Evolutionary conservation across 2,329 filamentous ascomycete species (phyloP).

Genomic region (Teratosphaeria epicoccoides): DNA sequence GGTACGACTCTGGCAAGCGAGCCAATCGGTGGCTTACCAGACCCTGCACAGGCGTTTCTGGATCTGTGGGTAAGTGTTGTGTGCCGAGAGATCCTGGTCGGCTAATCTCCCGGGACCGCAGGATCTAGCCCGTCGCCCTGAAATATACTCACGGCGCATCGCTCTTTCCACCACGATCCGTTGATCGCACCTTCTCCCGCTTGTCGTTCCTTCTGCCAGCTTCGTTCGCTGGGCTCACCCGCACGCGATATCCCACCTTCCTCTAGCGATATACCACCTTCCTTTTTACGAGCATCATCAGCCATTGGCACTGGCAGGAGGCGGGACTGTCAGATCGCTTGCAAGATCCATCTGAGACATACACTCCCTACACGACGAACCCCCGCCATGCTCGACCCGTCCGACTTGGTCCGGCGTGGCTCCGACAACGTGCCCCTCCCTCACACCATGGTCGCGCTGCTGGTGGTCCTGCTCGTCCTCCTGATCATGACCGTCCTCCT

Average conservation of each 20-base stretch:
- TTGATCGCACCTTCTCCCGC: not conserved
- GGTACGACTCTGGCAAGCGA: not conserved
- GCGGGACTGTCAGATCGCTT: too few species aligned
- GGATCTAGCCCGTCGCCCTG: too few species aligned
- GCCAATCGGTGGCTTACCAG: not conserved
- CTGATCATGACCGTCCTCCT: constrained; percentile 62
- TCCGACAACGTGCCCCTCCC: constrained; percentile 39
- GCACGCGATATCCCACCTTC: too few species aligned
- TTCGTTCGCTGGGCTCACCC: too few species aligned
- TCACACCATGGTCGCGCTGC: constrained; percentile 58
- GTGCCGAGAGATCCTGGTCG: not conserved
- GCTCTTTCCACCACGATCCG: not conserved
- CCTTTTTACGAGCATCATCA: too few species aligned
- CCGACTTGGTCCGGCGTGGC: constrained; percentile 42
- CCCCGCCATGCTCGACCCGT: constrained; percentile 31
- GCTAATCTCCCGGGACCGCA: not conserved
- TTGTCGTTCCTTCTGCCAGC: not conserved
- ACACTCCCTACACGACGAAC: not conserved
- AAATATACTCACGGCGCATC: too few species aligned
- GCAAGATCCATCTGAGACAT: too few species aligned
- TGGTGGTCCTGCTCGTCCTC: constrained; percentile 70
- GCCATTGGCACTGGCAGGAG: too few species aligned
- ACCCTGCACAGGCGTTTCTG: not conserved
- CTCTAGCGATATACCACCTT: too few species aligned
- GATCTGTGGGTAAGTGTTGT: too few species aligned